A percentile compares a stretch with the other conserved stretches of the same genome.
Conservation (phyloP, 2,329 filamentous ascomycete genomes). For the Penicillium sp. region DNA sequence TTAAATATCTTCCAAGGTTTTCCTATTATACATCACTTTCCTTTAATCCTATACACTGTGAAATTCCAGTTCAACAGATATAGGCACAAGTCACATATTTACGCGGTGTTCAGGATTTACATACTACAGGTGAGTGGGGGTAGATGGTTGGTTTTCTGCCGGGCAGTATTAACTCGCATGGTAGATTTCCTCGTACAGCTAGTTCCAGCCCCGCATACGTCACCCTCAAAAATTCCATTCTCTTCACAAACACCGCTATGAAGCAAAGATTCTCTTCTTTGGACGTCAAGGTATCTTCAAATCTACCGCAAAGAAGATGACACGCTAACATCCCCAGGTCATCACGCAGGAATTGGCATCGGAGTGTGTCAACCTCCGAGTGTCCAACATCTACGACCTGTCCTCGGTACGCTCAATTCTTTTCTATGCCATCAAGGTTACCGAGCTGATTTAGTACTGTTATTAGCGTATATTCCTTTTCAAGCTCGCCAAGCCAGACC, state of each 20-base stretch:
- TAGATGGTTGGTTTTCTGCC: not conserved
- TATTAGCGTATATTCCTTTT: conserved; percentile 77
- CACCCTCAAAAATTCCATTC: conserved; percentile 24
- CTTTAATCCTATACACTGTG: not conserved
- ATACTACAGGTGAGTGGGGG: not conserved
- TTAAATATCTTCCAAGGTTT: too few species aligned
- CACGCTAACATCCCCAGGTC: conserved; percentile 50
- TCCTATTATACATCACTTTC: not conserved
- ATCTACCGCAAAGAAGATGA: not conserved
- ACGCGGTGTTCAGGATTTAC: not conserved
- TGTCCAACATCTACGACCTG: conserved; percentile 92
- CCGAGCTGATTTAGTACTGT: conserved; percentile 2
- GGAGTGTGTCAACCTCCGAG: conserved; percentile 65
- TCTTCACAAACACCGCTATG: conserved; percentile 33
- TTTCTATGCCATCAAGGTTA: not conserved
- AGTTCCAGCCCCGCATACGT: conserved; percentile 33
- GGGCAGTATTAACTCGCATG: not conserved
- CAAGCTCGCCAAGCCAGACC: conserved; percentile 84
- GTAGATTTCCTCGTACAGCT: not conserved
- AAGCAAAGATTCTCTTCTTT: conserved; percentile 53
- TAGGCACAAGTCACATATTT: not conserved
- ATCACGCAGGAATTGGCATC: conserved; percentile 85
- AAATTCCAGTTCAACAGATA: not conserved
- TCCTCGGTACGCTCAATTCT: conserved; percentile 52
- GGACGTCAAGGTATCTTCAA: conserved; percentile 45